Percentiles rank a stretch among this genome's conserved stretches.
These are phyloP conservation scores for Neurospora cerealis DNA, from an alignment of 495 filamentous ascomycete species.

Conservation along the genomic window DNA sequence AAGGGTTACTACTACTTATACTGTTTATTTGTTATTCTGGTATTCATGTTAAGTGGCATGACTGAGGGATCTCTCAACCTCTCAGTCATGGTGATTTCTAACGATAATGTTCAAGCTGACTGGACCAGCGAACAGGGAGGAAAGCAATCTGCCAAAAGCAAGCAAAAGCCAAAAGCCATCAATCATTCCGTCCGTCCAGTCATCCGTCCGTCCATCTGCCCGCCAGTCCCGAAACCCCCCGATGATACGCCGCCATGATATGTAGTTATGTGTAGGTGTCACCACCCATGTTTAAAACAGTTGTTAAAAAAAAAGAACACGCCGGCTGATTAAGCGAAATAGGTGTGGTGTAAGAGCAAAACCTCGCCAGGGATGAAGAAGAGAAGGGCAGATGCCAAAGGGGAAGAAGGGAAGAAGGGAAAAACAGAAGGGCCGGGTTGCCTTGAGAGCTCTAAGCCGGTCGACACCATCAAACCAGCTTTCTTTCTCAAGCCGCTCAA, in stretches of 20 bases:
- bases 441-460: not conserved
- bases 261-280: not conserved
- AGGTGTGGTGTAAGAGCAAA: not conserved
- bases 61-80: not conserved
- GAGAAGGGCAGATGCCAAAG: not conserved
- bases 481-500: conserved; percentile 7
- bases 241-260: not conserved
- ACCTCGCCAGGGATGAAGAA: not conserved
- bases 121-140: not conserved
- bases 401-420: not conserved
- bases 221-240: not conserved
- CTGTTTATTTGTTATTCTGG: not conserved
- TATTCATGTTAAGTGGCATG: not conserved
- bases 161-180: not conserved
- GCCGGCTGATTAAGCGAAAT: not conserved
- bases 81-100: not conserved
- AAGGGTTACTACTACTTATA: not conserved
- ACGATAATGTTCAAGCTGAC: not conserved
- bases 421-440: no score
- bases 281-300: not conserved
- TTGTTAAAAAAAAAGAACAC: not conserved
- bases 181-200: not conserved
- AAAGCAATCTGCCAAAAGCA: not conserved
- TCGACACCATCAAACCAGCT: not conserved
- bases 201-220: not conserved